A percentile compares a stretch with the other conserved stretches of the same genome.
Conservation (phyloP, 129 eudicot species). For the Solidago caesia region DNA sequence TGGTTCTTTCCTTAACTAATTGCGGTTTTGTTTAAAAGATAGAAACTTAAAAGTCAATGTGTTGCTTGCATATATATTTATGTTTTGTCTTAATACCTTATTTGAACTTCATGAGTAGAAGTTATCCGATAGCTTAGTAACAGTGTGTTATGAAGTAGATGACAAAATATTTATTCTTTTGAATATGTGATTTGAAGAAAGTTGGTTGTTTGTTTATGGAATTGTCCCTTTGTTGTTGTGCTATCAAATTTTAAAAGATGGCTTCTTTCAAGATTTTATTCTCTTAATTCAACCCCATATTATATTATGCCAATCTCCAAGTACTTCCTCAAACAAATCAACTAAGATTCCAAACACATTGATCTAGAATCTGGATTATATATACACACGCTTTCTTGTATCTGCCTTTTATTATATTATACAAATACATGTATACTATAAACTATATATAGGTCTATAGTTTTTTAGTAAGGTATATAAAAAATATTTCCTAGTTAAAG, state of each 20-base stretch:
- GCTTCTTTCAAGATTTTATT: constrained; percentile 31
- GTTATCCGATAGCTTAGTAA: constrained; percentile 13
- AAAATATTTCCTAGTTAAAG: too few species aligned
- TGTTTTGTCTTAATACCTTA: neutral
- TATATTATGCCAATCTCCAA: neutral
- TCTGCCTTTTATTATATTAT: neutral
- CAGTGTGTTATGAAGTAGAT: constrained; percentile 8
- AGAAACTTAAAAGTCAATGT: too few species aligned
- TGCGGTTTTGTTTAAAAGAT: too few species aligned
- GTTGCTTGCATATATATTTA: too few species aligned
- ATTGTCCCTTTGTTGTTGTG: constrained; percentile 33
- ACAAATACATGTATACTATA: neutral
- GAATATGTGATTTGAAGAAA: constrained; percentile 2
- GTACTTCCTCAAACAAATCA: constrained; percentile 29
- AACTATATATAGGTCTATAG: too few species aligned
- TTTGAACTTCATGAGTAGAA: constrained; percentile 26
- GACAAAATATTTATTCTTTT: constrained; percentile 13
- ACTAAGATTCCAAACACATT: constrained; percentile 28
- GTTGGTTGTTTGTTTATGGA: constrained; percentile 22
- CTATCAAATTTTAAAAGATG: constrained; percentile 16
- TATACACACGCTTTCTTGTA: neutral
- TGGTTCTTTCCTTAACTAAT: too few species aligned
- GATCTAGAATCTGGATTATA: constrained; percentile 17
- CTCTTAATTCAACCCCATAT: constrained; percentile 25
- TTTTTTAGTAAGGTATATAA: too few species aligned